Conservation (phyloP, 352 stramenopile species). For the Phytophthora palmivora region DNA sequence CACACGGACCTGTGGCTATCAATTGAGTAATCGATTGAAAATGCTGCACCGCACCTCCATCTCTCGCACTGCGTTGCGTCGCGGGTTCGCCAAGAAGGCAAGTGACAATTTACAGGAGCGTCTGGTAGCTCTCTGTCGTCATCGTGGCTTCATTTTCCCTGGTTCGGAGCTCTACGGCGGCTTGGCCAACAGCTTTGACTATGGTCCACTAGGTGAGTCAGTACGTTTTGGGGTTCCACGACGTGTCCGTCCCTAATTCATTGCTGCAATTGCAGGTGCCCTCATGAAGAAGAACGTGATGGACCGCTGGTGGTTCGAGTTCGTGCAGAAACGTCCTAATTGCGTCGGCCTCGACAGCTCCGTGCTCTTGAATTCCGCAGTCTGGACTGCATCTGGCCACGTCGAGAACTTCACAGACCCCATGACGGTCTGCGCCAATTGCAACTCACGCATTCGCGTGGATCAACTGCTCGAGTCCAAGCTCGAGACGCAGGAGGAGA, state of each 20-base stretch:
- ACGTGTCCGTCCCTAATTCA: background rate
- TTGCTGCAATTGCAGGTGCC: conserved; percentile 47
- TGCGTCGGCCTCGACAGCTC: conserved; percentile 95
- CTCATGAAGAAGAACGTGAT: conserved; percentile 99
- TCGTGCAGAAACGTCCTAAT: conserved; percentile 95
- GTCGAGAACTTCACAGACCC: conserved; percentile 98
- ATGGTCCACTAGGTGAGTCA: conserved; percentile 87
- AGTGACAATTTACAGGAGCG: conserved; percentile 66
- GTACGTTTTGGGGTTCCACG: background rate
- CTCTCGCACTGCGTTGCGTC: conserved; percentile 14
- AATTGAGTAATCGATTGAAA: background rate
- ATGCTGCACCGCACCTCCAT: conserved; percentile 14
- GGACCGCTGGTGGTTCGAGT: conserved; percentile 96
- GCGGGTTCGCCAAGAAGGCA: conserved; percentile 48
- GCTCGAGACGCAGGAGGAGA: conserved; percentile 51
- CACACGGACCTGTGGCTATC: background rate
- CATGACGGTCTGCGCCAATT: conserved; percentile 96
- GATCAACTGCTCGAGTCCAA: conserved; percentile 74
- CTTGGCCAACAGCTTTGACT: conserved; percentile 98
- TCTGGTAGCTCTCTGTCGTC: conserved; percentile 84
- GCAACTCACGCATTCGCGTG: conserved; percentile 88
- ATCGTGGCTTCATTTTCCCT: conserved; percentile 94
- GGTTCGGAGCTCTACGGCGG: conserved; percentile 98
- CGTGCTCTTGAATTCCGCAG: conserved; percentile 95
- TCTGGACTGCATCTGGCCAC: conserved; percentile 97